Evolutionary conservation across 225 moss, liverwort and hornwort species (phyloP).

Genomic region (Lunularia cruciata): DNA sequence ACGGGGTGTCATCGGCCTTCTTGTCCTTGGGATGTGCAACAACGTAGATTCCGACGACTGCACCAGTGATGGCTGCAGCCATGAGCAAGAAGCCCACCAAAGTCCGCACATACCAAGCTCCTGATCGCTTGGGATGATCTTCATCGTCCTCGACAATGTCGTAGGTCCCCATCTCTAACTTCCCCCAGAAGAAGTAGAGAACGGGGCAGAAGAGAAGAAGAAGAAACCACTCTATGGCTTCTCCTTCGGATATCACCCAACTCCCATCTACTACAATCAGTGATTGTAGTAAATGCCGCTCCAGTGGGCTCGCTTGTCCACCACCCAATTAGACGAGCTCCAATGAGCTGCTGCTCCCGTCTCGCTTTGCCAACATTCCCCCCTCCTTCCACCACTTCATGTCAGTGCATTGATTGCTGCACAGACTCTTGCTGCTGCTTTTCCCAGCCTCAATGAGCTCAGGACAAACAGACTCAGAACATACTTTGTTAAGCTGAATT

Average conservation of each 20-base stretch:
- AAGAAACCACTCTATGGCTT: slow-evolving; percentile 26
- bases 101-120: slow-evolving; percentile 22
- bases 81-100: slow-evolving; percentile 27
- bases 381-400: slow-evolving; percentile 18
- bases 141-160: slow-evolving; percentile 20
- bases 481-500: neutral
- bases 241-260: slow-evolving; percentile 25
- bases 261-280: slow-evolving; percentile 22
- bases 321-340: slow-evolving; percentile 6
- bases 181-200: slow-evolving; percentile 25
- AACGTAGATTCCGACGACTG: slow-evolving; percentile 38
- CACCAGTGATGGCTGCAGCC: slow-evolving; percentile 32
- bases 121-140: slow-evolving; percentile 8
- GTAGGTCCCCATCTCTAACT: slow-evolving; percentile 24
- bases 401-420: slow-evolving; percentile 9
- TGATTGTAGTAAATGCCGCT: slow-evolving; percentile 16
- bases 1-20: slow-evolving; percentile 3
- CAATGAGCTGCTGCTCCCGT: neutral
- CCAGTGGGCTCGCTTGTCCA: slow-evolving; percentile 3
- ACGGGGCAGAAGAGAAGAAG: slow-evolving; percentile 21
- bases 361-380: slow-evolving; percentile 12
- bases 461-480: neutral
- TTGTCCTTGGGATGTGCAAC: slow-evolving; percentile 28
- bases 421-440: neutral
- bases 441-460: neutral